phyloP scores from a whole-genome alignment of 768 basidiomycete genomes.

The Trametes elegans region DNA sequence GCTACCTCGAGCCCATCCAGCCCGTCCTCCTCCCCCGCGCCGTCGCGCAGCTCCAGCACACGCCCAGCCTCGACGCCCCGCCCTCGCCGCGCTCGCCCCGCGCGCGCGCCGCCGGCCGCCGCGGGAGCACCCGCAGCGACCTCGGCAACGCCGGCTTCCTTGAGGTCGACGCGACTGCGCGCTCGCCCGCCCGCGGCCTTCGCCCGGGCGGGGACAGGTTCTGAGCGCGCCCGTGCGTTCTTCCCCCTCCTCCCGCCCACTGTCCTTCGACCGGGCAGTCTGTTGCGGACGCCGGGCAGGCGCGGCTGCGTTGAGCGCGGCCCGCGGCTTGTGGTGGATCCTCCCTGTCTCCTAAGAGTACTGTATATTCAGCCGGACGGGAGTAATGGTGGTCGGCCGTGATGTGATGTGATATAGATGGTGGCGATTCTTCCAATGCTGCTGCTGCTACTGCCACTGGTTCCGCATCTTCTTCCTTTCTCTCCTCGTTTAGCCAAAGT shows the following conservation, averaged over 20 bases:
- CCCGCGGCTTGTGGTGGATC: background rate
- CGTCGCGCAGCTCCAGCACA: background rate
- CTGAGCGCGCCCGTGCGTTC: too few relatives aligned
- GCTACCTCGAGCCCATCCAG: constrained; percentile 70
- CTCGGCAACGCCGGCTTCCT: constrained; percentile 18
- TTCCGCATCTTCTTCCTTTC: too few relatives aligned
- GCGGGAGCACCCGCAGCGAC: constrained; percentile 8
- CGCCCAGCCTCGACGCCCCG: constrained; percentile 7
- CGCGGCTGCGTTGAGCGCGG: background rate
- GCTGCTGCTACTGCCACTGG: too few relatives aligned
- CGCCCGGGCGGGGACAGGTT: constrained; percentile 16
- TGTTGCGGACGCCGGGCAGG: background rate
- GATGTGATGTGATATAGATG: background rate
- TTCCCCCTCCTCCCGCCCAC: too few relatives aligned
- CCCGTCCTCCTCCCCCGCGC: constrained; percentile 54
- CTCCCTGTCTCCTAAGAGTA: too few relatives aligned
- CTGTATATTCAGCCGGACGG: background rate
- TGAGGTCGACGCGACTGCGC: background rate
- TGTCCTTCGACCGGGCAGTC: too few relatives aligned
- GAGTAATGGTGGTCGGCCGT: background rate
- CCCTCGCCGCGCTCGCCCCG: constrained; percentile 13
- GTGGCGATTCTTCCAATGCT: too few relatives aligned
- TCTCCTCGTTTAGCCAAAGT: too few relatives aligned
- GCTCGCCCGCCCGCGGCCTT: constrained; percentile 16
- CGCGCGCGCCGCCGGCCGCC: background rate